Evolutionary conservation across 106 monocot species (phyloP).

Genomic region (Narthecium ossifragum): DNA sequence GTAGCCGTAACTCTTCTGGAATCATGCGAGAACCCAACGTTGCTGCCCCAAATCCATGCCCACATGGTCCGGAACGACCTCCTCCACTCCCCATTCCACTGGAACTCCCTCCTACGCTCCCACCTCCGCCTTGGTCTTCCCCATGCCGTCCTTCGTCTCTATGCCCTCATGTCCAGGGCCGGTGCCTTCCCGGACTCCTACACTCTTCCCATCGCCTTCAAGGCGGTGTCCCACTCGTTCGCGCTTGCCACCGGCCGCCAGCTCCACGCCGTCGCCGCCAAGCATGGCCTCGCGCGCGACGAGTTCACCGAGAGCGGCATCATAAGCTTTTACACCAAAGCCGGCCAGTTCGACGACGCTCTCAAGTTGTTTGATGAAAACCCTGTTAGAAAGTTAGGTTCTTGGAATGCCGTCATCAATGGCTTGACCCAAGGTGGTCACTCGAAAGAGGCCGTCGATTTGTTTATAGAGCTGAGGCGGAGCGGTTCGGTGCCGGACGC

Average conservation of each 20-base stretch:
- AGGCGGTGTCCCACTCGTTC: constrained; percentile 33
- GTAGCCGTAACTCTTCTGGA: constrained; percentile 17
- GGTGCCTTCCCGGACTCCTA: constrained; percentile 45
- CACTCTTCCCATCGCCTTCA: constrained; percentile 65
- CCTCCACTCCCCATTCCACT: constrained; percentile 31
- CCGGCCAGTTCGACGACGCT: constrained; percentile 39
- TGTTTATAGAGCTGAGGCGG: constrained; percentile 36
- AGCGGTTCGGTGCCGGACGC: constrained; percentile 32
- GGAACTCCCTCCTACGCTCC: constrained; percentile 48
- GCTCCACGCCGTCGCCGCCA: constrained; percentile 42
- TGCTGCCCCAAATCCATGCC: constrained; percentile 32
- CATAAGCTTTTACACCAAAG: constrained; percentile 46
- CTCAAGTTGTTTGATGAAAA: constrained; percentile 59
- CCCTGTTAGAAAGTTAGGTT: constrained; percentile 36
- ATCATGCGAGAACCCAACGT: constrained; percentile 16
- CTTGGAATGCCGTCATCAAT: constrained; percentile 65
- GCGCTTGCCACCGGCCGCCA: constrained; percentile 22
- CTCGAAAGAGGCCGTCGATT: constrained; percentile 19
- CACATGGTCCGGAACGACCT: constrained; percentile 25
- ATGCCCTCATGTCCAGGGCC: constrained; percentile 27
- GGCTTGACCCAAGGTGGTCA: constrained; percentile 40
- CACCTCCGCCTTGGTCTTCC: constrained; percentile 41
- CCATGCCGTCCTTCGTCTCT: constrained; percentile 22
- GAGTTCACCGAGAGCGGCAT: constrained; percentile 59
- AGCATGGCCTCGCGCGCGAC: constrained; percentile 24